phyloP scores from a whole-genome alignment of 2,329 filamentous ascomycete species.

The Plenodomus lindquistii region DNA sequence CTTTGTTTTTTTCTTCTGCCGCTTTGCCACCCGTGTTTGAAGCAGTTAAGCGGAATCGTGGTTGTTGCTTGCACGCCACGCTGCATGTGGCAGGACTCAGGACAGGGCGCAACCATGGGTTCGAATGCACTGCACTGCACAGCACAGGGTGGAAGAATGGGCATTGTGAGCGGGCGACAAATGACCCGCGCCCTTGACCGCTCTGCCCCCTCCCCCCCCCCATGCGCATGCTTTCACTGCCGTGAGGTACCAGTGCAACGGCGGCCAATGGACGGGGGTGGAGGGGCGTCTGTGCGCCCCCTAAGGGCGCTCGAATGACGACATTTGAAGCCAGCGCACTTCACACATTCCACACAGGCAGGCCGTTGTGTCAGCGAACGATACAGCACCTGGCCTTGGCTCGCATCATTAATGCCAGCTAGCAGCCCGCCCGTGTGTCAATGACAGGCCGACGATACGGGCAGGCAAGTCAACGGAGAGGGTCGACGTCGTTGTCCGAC shows the following conservation, averaged over 20 bases:
- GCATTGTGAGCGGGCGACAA: slow-evolving; percentile 9
- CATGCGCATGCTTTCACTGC: slow-evolving; percentile 19
- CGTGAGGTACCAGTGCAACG: slow-evolving; percentile 17
- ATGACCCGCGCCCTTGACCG: slow-evolving; percentile 17
- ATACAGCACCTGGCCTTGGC: slow-evolving; percentile 26
- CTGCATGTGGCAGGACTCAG: slow-evolving; percentile 4
- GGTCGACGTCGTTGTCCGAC: background rate
- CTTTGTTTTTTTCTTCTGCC: slow-evolving; percentile 6
- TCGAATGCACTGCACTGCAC: background rate
- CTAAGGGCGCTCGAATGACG: slow-evolving; percentile 12
- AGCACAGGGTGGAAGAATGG: no score
- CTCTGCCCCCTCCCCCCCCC: slow-evolving; percentile 25
- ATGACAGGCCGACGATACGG: slow-evolving; percentile 17
- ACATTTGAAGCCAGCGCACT: slow-evolving; percentile 17
- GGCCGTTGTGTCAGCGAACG: slow-evolving; percentile 21
- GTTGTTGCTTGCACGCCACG: slow-evolving; percentile 3
- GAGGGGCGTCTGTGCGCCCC: slow-evolving; percentile 5
- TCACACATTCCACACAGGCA: slow-evolving; percentile 6
- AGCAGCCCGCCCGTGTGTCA: slow-evolving; percentile 14
- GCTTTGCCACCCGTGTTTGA: slow-evolving; percentile 12
- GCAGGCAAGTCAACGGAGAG: background rate
- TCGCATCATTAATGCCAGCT: slow-evolving; percentile 25
- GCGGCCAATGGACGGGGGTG: slow-evolving; percentile 18
- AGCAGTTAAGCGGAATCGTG: background rate
- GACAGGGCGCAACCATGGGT: slow-evolving; percentile 2